Evolutionary conservation across 1,284 basidiomycete species (phyloP), one percentile per base, ranked within the genome.

Genomic region (Puccinia hordei): DNA sequence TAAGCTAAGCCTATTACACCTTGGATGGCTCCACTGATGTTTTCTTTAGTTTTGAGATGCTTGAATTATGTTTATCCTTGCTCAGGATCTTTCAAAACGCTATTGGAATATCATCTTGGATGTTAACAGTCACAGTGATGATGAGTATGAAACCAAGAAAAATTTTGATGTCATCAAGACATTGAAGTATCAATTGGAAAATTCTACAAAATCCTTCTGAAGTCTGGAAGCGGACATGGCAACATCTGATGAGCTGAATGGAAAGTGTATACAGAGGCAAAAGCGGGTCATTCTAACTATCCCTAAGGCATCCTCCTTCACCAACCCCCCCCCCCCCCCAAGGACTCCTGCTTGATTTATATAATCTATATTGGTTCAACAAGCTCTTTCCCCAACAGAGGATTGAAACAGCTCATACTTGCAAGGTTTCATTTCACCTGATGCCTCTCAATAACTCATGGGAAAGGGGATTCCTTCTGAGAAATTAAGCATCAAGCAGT

Each of bases 121-220:
- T 46, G 27, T 63, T 22, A 49, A 65, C 46, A 27, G 17, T 27
- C 73, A 76, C 61, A 63, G 57, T 13, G 73, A 65, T 63, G 73
- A 76, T 24, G 44, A 76, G 35, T 76, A 63, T 33, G 10, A 35
- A 8, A 1, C 30, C 0, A 66, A 49, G 44, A 24, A 19, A 17
- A 24, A 24, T 2, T 22, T 8, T 51, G 51, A 76, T 27, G 33
- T 75, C 8, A 38, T 76, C 41, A 76, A 76, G 46, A 76, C 73
- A 0, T 24, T 65, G 2, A 49, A 30, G 9, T 76, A 44, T 19
- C 46, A 24, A 19, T 76, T 41, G 1, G 38, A 24, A 24, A 65
- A 61, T 63, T 57, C 55, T 12, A 63, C 41, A 1, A 63, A 61
- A 27, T 63, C 65, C 30, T 44, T 75, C n/a, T 61, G 59, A 2